Conservation (phyloP, 192 early-diverging fungal species). For the Gigaspora rosea region DNA sequence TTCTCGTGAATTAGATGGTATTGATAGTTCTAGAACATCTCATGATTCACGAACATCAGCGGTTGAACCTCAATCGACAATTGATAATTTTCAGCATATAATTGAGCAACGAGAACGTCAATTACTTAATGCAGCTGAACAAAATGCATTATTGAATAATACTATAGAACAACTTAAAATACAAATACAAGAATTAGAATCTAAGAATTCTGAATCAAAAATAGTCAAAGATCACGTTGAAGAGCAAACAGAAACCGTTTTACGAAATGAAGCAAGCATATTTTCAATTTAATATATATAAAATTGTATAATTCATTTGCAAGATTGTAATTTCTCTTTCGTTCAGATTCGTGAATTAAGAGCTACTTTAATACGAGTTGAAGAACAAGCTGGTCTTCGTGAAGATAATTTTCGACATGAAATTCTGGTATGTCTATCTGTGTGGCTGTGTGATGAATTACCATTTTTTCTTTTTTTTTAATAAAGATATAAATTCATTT, state of each 20-base stretch:
- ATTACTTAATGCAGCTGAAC: conserved; percentile 39
- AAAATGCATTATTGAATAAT: conserved; percentile 45
- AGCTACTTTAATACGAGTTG: conserved; percentile 34
- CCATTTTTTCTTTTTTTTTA: no score
- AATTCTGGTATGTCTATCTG: conserved; percentile 27
- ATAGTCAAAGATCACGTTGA: conserved; percentile 15
- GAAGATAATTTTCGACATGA: conserved; percentile 44
- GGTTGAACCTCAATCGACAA: background rate
- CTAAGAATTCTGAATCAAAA: conserved; percentile 22
- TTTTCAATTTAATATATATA: background rate
- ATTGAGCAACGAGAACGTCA: conserved; percentile 44
- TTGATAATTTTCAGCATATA: conserved; percentile 28
- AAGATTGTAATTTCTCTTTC: background rate
- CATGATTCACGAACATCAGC: background rate
- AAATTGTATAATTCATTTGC: background rate
- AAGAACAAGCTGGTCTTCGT: conserved; percentile 38
- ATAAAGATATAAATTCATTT: no score
- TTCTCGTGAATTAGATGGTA: background rate
- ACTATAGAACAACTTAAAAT: conserved; percentile 36
- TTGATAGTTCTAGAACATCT: background rate
- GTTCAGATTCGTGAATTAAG: conserved; percentile 42
- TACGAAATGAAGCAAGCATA: conserved; percentile 35
- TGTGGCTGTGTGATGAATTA: no score
- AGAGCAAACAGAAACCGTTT: conserved; percentile 34
- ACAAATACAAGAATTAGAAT: conserved; percentile 29